Conservation (phyloP, 345 rosid species). For the Schrenkiella parvula region DNA sequence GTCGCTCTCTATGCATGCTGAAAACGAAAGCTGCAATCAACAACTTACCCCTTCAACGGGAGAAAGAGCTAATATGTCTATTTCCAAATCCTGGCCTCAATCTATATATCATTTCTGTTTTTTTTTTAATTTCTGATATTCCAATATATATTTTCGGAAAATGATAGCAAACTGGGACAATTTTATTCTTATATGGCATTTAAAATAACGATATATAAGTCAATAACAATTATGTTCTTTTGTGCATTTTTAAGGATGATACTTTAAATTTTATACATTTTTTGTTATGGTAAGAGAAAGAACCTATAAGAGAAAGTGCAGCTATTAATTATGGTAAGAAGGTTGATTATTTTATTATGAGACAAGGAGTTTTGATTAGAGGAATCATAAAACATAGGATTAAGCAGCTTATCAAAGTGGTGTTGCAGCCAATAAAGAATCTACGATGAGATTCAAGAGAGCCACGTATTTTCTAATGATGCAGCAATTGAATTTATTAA, state of each 20-base stretch:
- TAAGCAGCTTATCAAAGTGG: constrained; percentile 4
- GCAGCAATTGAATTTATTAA: constrained; percentile 19
- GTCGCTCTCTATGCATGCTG: constrained; percentile 35
- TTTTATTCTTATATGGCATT: not conserved
- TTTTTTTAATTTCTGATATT: not conserved
- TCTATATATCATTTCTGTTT: not conserved
- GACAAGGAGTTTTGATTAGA: not conserved
- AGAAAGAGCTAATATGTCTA: constrained; percentile 20
- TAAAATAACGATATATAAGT: not conserved
- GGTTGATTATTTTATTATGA: not conserved
- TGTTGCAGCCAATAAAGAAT: not conserved
- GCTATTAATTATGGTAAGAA: not conserved
- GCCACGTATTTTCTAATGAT: constrained; percentile 21
- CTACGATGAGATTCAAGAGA: constrained; percentile 1
- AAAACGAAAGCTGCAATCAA: constrained; percentile 33
- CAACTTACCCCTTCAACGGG: constrained; percentile 31
- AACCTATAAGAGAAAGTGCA: not conserved
- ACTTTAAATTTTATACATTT: not conserved
- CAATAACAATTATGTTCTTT: not conserved
- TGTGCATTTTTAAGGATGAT: not conserved
- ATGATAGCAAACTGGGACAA: constrained; percentile 2
- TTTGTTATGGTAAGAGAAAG: not conserved
- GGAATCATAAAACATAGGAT: constrained; percentile 10
- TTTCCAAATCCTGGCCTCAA: constrained; percentile 14
- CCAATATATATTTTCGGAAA: not conserved